phyloP scores from a whole-genome alignment of 768 basidiomycete species.

The Lactarius pseudohatsudake region DNA sequence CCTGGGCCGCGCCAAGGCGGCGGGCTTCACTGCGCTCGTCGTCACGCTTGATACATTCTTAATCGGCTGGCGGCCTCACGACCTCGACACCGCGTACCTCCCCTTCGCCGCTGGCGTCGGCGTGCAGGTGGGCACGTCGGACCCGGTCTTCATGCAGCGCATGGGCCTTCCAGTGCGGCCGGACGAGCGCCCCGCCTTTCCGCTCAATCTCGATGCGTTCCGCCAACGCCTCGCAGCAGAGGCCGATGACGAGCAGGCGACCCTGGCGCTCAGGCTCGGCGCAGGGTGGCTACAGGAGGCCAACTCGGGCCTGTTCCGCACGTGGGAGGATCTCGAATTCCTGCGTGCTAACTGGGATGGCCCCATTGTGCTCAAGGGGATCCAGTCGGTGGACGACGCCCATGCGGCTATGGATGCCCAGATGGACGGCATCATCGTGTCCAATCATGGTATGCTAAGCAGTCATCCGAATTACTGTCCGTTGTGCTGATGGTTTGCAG shows the following conservation, averaged over 20 bases:
- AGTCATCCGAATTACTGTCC: not conserved
- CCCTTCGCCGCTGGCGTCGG: constrained; percentile 70
- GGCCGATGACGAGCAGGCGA: constrained; percentile 50
- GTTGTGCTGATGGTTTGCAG: constrained; percentile 36
- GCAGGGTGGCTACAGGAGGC: constrained; percentile 60
- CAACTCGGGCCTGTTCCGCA: constrained; percentile 59
- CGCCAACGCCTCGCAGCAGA: constrained; percentile 38
- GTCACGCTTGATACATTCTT: constrained; percentile 75
- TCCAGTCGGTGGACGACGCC: constrained; percentile 69
- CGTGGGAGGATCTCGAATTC: constrained; percentile 72
- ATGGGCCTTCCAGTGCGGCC: constrained; percentile 47
- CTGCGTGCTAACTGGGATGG: constrained; percentile 75
- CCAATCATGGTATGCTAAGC: constrained; percentile 63
- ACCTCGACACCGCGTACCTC: constrained; percentile 61
- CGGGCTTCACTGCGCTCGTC: constrained; percentile 69
- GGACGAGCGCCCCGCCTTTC: constrained; percentile 49
- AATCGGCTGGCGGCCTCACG: constrained; percentile 76
- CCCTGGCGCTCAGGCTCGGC: constrained; percentile 48
- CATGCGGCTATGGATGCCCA: constrained; percentile 63
- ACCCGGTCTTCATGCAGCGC: constrained; percentile 75
- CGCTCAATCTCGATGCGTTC: constrained; percentile 53
- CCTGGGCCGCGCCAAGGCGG: constrained; percentile 62
- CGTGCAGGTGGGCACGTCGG: constrained; percentile 63
- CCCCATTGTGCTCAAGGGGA: constrained; percentile 74
- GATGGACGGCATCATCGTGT: constrained; percentile 73